Evolutionary conservation across 306 rosid genomes (phyloP), one percentile per base, ranked within the genome.

Genomic region (Castanospermum australe): DNA sequence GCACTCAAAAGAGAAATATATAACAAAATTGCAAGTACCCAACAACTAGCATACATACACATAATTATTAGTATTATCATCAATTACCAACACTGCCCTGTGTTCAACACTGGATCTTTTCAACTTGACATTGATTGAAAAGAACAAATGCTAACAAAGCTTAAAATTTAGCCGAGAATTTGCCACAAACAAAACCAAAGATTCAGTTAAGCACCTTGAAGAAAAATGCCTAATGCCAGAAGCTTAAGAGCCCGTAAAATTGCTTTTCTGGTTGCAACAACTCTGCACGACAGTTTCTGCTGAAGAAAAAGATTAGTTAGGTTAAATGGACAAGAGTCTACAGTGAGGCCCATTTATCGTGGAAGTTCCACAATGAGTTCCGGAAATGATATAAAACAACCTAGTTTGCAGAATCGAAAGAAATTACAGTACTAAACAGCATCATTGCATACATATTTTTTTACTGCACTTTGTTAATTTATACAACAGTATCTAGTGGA

Each of bases 221-320:
- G 93, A 77, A 96, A 84, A 72, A 96, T 79, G 85, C 99, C 99
- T 66, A 93, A 57, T n/a, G 79, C 80, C 4, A 96, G 86, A 86
- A 96, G 99, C 84, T 93, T 96, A 73, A 88, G 60, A 0, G 94
- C 86, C 42, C 99, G 82, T 55, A 87, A 71, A 75, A 82, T 15
- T 57, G 99, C 94, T 68, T 90, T 96, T 68, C 81, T 87, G 24
- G 93, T 83, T 45, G 97, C 96, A 83, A 67, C 83, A 12, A 77
- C 77, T 86, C 83, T 52, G 78, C 90, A 84, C 9, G 98, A 80
- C 59, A 85, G 81, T 81, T 87, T 96, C 99, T 96, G 89, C 71
- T 18, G 48, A 78, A 38, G 57, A 67, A 75, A 83, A 75, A 61
- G 4, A 57, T 17, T 73, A 42, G 64, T 62, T 35, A 70, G 63